A percentile compares a stretch with the other conserved stretches of the same genome.
phyloP scores from a whole-genome alignment of 257 asterid genomes.

The Thymus mandschuricus region DNA sequence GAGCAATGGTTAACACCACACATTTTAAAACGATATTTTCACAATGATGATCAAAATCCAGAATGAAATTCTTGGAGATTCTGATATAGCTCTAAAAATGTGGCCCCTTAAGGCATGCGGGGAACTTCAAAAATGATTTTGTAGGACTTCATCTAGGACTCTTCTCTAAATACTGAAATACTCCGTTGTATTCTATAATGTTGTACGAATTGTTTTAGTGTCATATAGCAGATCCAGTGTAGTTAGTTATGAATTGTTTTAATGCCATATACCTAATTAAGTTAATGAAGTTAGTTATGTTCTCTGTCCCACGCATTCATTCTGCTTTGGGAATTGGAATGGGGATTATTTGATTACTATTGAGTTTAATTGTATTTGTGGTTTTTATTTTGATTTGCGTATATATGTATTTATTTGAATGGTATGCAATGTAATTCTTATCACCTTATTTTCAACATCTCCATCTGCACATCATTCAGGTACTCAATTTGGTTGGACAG shows the following conservation, averaged over 20 bases:
- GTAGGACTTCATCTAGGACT: conserved; percentile 13
- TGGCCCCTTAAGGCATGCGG: background rate
- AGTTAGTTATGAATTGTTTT: background rate
- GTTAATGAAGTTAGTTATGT: background rate
- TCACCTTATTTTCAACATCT: conserved; percentile 24
- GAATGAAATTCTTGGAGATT: background rate
- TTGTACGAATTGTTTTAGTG: background rate
- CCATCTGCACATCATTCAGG: conserved; percentile 50
- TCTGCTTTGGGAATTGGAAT: background rate
- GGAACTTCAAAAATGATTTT: background rate
- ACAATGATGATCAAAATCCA: background rate
- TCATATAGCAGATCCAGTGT: background rate
- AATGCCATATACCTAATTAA: background rate
- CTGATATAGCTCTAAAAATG: background rate
- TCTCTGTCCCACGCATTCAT: background rate
- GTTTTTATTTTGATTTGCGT: background rate
- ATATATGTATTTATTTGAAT: conserved; percentile 10
- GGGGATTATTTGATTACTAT: background rate
- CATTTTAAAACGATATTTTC: background rate
- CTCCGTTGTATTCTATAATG: background rate
- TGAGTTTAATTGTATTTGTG: background rate
- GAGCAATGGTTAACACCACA: background rate
- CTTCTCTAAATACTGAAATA: background rate
- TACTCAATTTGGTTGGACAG: conserved; percentile 99
- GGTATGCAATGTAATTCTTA: conserved; percentile 1